Base-by-base conservation (phyloP, 495 filamentous ascomycete species). In the Parmelia sp. region DNA sequence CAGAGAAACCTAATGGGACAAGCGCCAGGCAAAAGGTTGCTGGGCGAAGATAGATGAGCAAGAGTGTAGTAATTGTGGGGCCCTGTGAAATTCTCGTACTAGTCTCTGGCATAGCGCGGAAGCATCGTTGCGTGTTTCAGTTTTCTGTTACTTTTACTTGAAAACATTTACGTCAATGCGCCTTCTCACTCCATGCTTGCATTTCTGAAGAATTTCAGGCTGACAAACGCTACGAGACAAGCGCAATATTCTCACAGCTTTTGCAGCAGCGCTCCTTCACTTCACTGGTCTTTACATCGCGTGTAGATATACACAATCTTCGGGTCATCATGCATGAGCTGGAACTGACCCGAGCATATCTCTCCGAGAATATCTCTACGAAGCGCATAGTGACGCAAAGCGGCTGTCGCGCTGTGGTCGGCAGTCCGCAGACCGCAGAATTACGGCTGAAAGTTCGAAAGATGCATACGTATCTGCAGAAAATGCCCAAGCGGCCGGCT, bases 1-100 rank as follows among this genome's bases (percentile, higher is more conserved):
- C 74, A 72, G 36, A 69, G 60, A 58, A 70, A 71, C 39, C 55
- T 71, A 17, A 66, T 62, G 61, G 70, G 68, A 36, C 33, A 67
- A 49, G 25, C 63, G 53, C 62, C 61, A 15, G 40, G 47, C n/a
- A 42, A 45, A 45, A 63, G 45, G n/a, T 17, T 55, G 4, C 35
- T 45, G 15, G 53, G 55, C 7, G 37, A 55, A 15, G 51, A 55
- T 33, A 55, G 51, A 10, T 55, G 56, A 14, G 35, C n/a, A n/a
- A 45, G 23, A 47, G 33, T 45, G 29, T 9, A 0, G 12, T 59
- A 6, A 25, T 27, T 29, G 25, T 51, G 3, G 40, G 5, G n/a
- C n/a, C 27, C 4, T 36, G 31, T 64, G 55, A 53, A 40, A 39
- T 51, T 4, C 25, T 58, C n/a, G 55, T 27, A 27, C 33, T 33